These are phyloP conservation scores for Alternaria dauci DNA, from an alignment of 2,329 filamentous ascomycete genomes.

Conservation along the genomic window DNA sequence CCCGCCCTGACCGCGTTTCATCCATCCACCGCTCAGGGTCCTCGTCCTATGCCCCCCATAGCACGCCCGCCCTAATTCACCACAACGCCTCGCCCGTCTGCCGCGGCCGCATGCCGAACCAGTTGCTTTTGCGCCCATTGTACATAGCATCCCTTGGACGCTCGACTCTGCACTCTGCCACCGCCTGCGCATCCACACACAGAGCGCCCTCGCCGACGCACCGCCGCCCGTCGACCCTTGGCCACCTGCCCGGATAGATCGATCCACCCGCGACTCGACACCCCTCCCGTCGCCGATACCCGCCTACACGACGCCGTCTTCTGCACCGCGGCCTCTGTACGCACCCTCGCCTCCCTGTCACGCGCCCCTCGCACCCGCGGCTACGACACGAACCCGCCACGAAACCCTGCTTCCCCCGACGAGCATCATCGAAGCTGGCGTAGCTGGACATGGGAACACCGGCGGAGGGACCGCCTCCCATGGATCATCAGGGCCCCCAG, in stretches of 20 bases:
- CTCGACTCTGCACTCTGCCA: conserved; percentile 18
- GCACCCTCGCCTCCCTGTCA: conserved; percentile 10
- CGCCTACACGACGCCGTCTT: background rate
- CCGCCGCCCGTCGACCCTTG: conserved; percentile 6
- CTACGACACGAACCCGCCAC: conserved; percentile 13
- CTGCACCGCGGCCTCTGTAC: conserved; percentile 1
- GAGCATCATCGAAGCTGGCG: conserved; percentile 33
- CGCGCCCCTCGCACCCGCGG: conserved; percentile 18
- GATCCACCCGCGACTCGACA: conserved; percentile 3
- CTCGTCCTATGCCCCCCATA: conserved; percentile 26
- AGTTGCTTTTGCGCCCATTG: conserved; percentile 17
- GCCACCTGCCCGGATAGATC: conserved; percentile 4
- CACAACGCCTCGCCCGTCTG: conserved; percentile 9
- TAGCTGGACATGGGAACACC: conserved; percentile 45
- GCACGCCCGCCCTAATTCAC: conserved; percentile 13
- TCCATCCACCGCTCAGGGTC: conserved; percentile 37
- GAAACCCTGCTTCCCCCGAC: conserved; percentile 7
- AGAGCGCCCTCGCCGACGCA: conserved; percentile 26
- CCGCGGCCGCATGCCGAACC: conserved; percentile 24
- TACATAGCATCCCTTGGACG: conserved; percentile 19
- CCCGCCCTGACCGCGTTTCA: conserved; percentile 38
- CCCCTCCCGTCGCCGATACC: conserved; percentile 6
- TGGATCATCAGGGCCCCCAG: conserved; percentile 41
- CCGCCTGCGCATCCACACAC: conserved; percentile 15
- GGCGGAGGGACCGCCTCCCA: conserved; percentile 47